Conservation (phyloP, 805 yeast genomes). For the Lipomyces oligophaga region DNA sequence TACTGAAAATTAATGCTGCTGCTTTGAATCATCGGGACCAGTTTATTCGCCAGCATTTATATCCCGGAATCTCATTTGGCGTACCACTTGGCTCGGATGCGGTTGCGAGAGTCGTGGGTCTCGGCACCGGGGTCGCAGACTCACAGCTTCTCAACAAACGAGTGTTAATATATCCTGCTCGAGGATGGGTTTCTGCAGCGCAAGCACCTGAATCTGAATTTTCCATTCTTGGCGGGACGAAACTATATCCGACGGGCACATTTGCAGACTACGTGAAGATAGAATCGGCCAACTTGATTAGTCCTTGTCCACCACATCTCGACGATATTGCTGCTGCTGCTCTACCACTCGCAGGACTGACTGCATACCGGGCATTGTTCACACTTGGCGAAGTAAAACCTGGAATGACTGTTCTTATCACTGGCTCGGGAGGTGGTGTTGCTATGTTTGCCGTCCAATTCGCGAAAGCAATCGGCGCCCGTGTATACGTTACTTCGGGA, state of each 20-base stretch:
- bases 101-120: conserved; percentile 23
- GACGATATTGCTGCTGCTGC: conserved; percentile 27
- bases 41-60: conserved; percentile 23
- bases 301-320: conserved; percentile 20
- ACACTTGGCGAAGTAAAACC: conserved; percentile 14
- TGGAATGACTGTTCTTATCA: conserved; percentile 21
- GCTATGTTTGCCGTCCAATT: conserved; percentile 46
- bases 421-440: conserved; percentile 61
- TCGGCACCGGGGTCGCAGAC: conserved; percentile 6
- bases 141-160: conserved; percentile 8
- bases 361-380: conserved; percentile 29
- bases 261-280: conserved; percentile 21
- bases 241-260: conserved; percentile 20
- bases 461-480: conserved; percentile 35
- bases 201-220: conserved; percentile 19
- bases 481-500: conserved; percentile 28
- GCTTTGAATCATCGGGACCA: conserved; percentile 30
- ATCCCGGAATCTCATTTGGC: conserved; percentile 25
- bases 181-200: conserved; percentile 18
- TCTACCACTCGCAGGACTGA: conserved; percentile 29
- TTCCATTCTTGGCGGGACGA: conserved; percentile 29
- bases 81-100: conserved; percentile 28
- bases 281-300: conserved; percentile 8
- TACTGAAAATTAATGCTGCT: conserved; percentile 19
- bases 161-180: conserved; percentile 22